Base-by-base conservation (phyloP, 2,329 filamentous ascomycete genomes). In the Boeremia exigua region DNA sequence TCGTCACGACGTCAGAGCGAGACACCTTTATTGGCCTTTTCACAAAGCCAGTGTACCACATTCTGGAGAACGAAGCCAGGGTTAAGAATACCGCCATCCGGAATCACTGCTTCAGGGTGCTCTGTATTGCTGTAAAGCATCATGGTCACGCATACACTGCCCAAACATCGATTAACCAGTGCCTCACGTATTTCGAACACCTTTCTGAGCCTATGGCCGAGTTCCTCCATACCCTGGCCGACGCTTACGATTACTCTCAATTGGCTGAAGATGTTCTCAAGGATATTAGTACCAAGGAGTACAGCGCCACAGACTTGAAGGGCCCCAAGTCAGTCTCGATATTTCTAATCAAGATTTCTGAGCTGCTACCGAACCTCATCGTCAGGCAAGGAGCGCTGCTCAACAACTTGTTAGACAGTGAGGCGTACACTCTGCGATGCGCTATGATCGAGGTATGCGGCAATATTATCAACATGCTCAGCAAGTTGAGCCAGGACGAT, bases 201-300 rank as follows among this genome's bases (percentile, higher is more conserved):
- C 80, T 99, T n/a, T 94, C 95, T 0, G 95, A 99, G 71, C 95
- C 95, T 1, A 99, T 99, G 95, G 95, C 95, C 29, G 96, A 99
- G 74, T 96, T 99, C 68, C 80, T 99, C 4, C 92, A 98, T 68
- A 99, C 98, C 69, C 82, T 99, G 25, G 89, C 93, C 1, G 93
- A 98, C 73, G 94, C 97, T 79, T 99, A 98, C 78, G 95, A 99
- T 77, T 96, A 98, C 73, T 91, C 93, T 14, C 95, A 99, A 70
- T 83, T 99, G 8, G 89, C 92, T 4, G 95, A 97, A 73, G 95
- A 99, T 72, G 91, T 98, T 28, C 78, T 99, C 55, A 88, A 92
- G 68, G 95, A 99, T 72, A 85, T 99, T 63, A 96, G 93, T 74
- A 96, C 93, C 77, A 99, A 96, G 74, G 94, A 98, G 72, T 99